Conservation (phyloP, 352 stramenopile species). For the Globisporangium nagaii region DNA sequence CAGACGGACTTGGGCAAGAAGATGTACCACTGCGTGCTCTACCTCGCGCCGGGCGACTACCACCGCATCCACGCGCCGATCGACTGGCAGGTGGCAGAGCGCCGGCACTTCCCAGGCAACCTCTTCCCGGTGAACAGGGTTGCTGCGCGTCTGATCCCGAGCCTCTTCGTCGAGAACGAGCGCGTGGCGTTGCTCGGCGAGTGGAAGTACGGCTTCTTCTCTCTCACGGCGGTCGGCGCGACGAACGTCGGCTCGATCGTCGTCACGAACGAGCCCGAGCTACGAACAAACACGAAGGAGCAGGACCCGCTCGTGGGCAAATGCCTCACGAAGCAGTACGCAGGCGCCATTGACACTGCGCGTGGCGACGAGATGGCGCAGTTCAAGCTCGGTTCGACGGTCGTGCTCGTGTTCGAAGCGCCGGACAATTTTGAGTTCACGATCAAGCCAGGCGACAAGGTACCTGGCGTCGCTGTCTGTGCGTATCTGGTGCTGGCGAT, state of each 20-base stretch:
- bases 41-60: conserved; percentile 83
- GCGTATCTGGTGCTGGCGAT: neutral
- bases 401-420: conserved; percentile 83
- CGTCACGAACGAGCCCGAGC: conserved; percentile 59
- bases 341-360: conserved; percentile 22
- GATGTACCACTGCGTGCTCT: conserved; percentile 77
- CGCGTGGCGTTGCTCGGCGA: conserved; percentile 64
- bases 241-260: conserved; percentile 86
- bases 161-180: conserved; percentile 83
- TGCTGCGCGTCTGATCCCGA: conserved; percentile 61
- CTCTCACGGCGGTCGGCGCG: conserved; percentile 76
- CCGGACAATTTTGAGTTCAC: conserved; percentile 72
- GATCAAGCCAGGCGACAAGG: conserved; percentile 67
- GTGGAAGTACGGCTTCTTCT: conserved; percentile 82
- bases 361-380: conserved; percentile 72
- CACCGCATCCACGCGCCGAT: conserved; percentile 83
- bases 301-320: conserved; percentile 52
- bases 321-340: conserved; percentile 51
- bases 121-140: conserved; percentile 76
- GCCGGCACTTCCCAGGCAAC: conserved; percentile 78
- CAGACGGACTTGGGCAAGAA: conserved; percentile 31
- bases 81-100: conserved; percentile 67
- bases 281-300: conserved; percentile 51
- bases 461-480: conserved; percentile 15
- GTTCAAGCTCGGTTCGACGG: conserved; percentile 83